phyloP scores from a whole-genome alignment of 192 early-diverging fungal species.

The Linnemannia zychae region DNA sequence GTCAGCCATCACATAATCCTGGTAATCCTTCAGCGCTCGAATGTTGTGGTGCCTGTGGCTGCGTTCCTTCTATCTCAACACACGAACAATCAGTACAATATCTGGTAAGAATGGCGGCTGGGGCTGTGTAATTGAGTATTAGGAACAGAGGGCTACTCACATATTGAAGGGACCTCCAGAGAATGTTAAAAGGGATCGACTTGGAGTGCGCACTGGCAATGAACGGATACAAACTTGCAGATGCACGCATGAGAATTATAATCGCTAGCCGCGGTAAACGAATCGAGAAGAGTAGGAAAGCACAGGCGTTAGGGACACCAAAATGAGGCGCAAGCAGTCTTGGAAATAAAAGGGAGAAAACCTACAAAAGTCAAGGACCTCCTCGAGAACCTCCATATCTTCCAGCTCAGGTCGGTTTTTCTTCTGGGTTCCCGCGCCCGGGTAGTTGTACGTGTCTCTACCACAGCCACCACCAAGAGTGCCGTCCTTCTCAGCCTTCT shows the following conservation, averaged over 20 bases:
- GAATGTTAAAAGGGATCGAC: conserved; percentile 25
- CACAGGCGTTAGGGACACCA: neutral
- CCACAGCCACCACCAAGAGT: neutral
- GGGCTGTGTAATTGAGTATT: neutral
- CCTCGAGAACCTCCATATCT: conserved; percentile 37
- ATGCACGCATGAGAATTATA: conserved; percentile 47
- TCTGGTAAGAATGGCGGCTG: too few species aligned
- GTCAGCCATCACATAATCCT: conserved; percentile 42
- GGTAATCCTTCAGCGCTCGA: conserved; percentile 25
- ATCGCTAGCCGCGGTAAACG: conserved; percentile 11
- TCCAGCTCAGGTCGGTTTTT: conserved; percentile 26
- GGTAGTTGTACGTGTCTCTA: neutral
- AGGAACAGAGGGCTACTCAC: neutral
- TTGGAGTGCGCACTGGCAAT: conserved; percentile 24
- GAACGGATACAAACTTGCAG: conserved; percentile 36
- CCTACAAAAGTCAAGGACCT: conserved; percentile 50
- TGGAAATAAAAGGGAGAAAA: neutral
- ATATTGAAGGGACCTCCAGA: conserved; percentile 32
- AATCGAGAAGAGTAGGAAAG: neutral
- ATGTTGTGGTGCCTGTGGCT: conserved; percentile 2
- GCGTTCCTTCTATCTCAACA: conserved; percentile 10
- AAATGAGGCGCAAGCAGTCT: neutral
- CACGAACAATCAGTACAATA: too few species aligned
- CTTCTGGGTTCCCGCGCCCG: conserved; percentile 4
- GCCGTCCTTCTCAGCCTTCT: conserved; percentile 13